A percentile compares a stretch with the other conserved stretches of the same genome.
These are phyloP conservation scores for Calonectria pseudoturangicola DNA, from an alignment of 2,329 filamentous ascomycete species.

Conservation along the genomic window DNA sequence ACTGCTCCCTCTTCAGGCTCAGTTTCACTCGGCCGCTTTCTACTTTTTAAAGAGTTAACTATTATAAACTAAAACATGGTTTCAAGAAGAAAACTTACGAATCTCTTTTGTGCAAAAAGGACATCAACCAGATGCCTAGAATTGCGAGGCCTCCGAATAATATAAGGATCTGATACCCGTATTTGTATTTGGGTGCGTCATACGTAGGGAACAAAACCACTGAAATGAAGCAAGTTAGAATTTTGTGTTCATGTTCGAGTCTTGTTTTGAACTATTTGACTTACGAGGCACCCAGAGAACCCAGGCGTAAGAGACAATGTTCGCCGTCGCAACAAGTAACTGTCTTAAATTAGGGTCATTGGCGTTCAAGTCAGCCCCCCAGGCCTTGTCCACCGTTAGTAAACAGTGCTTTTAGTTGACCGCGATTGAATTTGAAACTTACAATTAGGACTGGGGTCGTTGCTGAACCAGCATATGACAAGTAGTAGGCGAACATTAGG, in stretches of 20 bases:
- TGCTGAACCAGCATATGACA: slow-evolving; percentile 24
- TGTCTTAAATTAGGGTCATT: slow-evolving; percentile 16
- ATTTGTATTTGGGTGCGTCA: slow-evolving; percentile 20
- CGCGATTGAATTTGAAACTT: background rate
- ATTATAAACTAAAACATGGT: background rate
- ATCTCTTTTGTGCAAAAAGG: slow-evolving; percentile 1
- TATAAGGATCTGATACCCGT: slow-evolving; percentile 9
- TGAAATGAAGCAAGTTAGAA: background rate
- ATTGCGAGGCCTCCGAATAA: slow-evolving; percentile 6
- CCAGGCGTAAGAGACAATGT: slow-evolving; percentile 23
- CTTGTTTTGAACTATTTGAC: background rate
- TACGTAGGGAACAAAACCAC: slow-evolving; percentile 10
- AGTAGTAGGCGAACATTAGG: slow-evolving; percentile 11
- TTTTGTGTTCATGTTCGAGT: background rate
- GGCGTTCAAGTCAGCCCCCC: slow-evolving; percentile 9
- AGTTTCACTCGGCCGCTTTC: background rate
- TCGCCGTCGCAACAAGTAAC: slow-evolving; percentile 3
- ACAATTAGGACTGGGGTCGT: slow-evolving; percentile 21
- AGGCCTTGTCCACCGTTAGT: background rate
- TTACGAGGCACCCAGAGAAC: slow-evolving; percentile 19
- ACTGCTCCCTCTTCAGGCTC: background rate
- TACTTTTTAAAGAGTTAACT: background rate
- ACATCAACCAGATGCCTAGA: slow-evolving; percentile 3
- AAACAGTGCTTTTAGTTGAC: background rate
- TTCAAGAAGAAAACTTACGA: background rate